These are phyloP conservation scores for Nannochloropsis salina DNA, from an alignment of 108 stramenopile species.

Conservation along the genomic window DNA sequence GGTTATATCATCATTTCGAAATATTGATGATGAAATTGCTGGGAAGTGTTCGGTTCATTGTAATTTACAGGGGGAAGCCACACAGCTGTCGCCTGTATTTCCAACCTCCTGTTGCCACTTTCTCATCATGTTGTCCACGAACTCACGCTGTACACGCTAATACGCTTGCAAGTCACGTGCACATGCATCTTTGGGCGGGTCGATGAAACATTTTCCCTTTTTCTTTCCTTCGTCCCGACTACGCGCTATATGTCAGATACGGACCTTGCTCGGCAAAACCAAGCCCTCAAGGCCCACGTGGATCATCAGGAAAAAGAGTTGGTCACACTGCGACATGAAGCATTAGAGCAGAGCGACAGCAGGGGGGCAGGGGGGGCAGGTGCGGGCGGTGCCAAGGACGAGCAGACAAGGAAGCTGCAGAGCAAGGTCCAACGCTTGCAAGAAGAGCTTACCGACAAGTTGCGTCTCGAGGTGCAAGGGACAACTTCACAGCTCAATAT, in stretches of 20 bases:
- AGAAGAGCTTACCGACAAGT: slow-evolving; percentile 9
- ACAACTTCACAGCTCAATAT: neutral
- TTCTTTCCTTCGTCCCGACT: too few species aligned
- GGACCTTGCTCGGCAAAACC: neutral
- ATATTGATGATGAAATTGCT: too few species aligned
- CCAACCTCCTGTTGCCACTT: too few species aligned
- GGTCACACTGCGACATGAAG: neutral
- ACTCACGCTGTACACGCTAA: too few species aligned
- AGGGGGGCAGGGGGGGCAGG: neutral
- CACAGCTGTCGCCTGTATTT: too few species aligned
- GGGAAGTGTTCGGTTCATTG: too few species aligned
- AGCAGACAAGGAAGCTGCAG: neutral
- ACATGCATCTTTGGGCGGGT: too few species aligned
- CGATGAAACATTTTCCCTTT: too few species aligned
- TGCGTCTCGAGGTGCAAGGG: slow-evolving; percentile 4
- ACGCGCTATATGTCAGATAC: neutral
- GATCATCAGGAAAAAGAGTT: neutral
- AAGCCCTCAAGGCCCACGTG: neutral
- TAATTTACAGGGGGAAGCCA: too few species aligned
- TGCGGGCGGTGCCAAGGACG: neutral
- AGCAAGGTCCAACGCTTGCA: slow-evolving; percentile 9
- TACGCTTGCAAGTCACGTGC: too few species aligned
- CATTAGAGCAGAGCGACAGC: neutral
- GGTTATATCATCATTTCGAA: too few species aligned
- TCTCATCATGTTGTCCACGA: too few species aligned